These are phyloP conservation scores for Mycena amicta DNA, from an alignment of 768 basidiomycete genomes.

Conservation along the genomic window DNA sequence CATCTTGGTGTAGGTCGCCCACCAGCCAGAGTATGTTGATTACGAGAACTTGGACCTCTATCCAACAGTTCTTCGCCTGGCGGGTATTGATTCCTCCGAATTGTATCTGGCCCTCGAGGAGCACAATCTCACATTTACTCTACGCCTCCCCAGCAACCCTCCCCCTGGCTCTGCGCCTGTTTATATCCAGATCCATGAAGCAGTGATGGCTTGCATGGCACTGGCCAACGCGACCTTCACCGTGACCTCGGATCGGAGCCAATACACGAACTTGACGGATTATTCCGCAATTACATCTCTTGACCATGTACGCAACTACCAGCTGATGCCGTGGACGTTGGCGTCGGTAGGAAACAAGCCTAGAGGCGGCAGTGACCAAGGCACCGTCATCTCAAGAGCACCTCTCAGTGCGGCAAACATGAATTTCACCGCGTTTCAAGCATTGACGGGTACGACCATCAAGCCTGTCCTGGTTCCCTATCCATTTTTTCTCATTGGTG, in stretches of 20 bases:
- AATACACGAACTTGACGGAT: not conserved
- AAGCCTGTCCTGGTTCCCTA: not conserved
- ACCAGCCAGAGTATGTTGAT: not conserved
- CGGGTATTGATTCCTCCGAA: not conserved
- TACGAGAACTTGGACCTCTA: not conserved
- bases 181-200: not conserved
- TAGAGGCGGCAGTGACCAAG: too few species aligned
- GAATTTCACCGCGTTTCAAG: not conserved
- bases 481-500: not conserved
- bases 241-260: not conserved
- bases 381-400: not conserved
- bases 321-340: not conserved
- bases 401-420: not conserved
- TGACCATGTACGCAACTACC: not conserved
- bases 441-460: not conserved
- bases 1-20: not conserved
- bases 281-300: not conserved
- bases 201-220: not conserved
- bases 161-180: not conserved
- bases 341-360: not conserved
- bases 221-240: not conserved
- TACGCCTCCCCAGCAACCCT: not conserved
- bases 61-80: not conserved
- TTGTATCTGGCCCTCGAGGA: not conserved
- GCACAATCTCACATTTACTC: not conserved